Percentiles rank a stretch among this genome's conserved stretches.
Conservation (phyloP, 805 yeast genomes). For the Saccharomycopsis microspora region DNA sequence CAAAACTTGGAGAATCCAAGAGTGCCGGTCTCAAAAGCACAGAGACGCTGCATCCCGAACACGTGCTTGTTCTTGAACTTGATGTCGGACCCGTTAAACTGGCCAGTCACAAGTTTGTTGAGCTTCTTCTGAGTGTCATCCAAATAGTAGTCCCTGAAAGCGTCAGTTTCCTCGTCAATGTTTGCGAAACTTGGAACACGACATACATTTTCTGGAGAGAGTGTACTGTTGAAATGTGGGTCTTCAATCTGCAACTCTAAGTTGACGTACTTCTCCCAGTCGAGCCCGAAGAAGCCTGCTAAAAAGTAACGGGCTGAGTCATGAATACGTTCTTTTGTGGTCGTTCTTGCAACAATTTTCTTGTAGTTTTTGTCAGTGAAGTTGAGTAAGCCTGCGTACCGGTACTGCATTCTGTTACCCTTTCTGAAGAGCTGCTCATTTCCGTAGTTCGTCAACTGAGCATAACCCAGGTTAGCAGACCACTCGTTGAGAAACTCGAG, state of each 20-base stretch:
- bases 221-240: conserved; percentile 17
- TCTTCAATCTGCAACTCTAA: conserved; percentile 17
- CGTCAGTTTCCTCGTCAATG: background rate
- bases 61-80: conserved; percentile 36
- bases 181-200: background rate
- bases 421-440: conserved; percentile 19
- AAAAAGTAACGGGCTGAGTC: conserved; percentile 36
- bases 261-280: conserved; percentile 18
- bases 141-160: conserved; percentile 27
- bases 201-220: conserved; percentile 14
- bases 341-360: conserved; percentile 20
- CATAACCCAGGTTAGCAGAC: conserved; percentile 13
- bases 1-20: conserved; percentile 59
- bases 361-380: background rate
- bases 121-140: conserved; percentile 44
- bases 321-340: conserved; percentile 37
- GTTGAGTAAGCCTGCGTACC: conserved; percentile 16
- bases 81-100: conserved; percentile 44
- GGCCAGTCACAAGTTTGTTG: conserved; percentile 22
- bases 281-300: conserved; percentile 35
- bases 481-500: conserved; percentile 41
- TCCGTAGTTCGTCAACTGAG: conserved; percentile 17
- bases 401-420: conserved; percentile 16
- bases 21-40: conserved; percentile 68
- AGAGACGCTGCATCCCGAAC: conserved; percentile 41